Base-by-base conservation (phyloP, 768 basidiomycete genomes). In the Russula abietina region DNA sequence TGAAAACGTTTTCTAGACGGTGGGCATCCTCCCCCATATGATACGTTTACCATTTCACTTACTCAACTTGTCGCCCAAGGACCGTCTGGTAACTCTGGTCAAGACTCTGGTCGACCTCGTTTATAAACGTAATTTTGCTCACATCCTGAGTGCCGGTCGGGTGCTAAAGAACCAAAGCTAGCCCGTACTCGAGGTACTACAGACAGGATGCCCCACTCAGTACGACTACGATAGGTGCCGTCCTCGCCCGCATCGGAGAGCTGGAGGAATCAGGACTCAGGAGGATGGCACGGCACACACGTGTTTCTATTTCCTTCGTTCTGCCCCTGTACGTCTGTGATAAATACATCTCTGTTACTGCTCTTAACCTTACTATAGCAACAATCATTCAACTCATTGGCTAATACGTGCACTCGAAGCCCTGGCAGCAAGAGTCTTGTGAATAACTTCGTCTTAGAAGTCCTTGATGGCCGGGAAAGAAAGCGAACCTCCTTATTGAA, bases 61-160 rank as follows among this genome's bases (percentile, higher is more conserved):
- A 32, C 14, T 5, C 49, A 51, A 7, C 16, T 26, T 41, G 19
- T n/a, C 4, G 4, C 16, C 8, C 28, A 43, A 60, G 63, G 59
- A 60, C 8, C 45, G 17, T 14, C 51, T n/a, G n/a, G n/a, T n/a
- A n/a, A n/a, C n/a, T n/a, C n/a, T n/a, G n/a, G n/a, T n/a, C n/a
- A n/a, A n/a, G n/a, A n/a, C n/a, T n/a, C n/a, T 64, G 36, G 58
- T 51, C 38, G 63, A 64, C 30, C n/a, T 51, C 16, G 59, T 64
- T 2, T 64, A 54, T 17, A 38, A 36, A 28, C 54, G 41, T 10
- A 22, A 55, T 36, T 51, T 64, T n/a, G 59, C 43, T 17, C 63
- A n/a, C n/a, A 53, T 59, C 16, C 14, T 60, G 8, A 51, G 53
- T n/a, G n/a, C n/a, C n/a, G n/a, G n/a, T n/a, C n/a, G n/a, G n/a